Evolutionary conservation across 768 basidiomycete species (phyloP).

Genomic region (Collybiopsis luxurians): DNA sequence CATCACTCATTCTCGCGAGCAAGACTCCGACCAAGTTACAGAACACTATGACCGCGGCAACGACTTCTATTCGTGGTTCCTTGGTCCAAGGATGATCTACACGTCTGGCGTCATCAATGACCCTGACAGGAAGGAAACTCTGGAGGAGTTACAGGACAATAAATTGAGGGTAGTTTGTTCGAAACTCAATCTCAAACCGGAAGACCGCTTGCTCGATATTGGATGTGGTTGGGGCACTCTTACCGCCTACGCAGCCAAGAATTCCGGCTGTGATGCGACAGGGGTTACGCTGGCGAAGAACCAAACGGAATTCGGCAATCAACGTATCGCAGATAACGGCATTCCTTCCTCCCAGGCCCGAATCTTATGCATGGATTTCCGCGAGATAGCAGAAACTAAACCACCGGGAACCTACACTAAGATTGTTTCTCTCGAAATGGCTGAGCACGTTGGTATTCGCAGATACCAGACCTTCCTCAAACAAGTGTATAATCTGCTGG

Average conservation of each 20-base stretch:
- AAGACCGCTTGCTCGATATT: slow-evolving; percentile 80
- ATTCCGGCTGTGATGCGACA: slow-evolving; percentile 94
- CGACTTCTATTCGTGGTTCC: slow-evolving; percentile 97
- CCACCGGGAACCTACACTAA: slow-evolving; percentile 74
- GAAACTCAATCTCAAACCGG: slow-evolving; percentile 87
- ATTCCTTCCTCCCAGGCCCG: slow-evolving; percentile 72
- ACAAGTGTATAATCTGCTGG: slow-evolving; percentile 90
- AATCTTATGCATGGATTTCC: slow-evolving; percentile 91
- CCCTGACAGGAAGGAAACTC: slow-evolving; percentile 68
- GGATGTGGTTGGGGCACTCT: slow-evolving; percentile 98
- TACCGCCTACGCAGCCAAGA: slow-evolving; percentile 92
- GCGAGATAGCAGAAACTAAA: slow-evolving; percentile 76
- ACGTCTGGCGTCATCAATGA: slow-evolving; percentile 88
- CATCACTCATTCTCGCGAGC: slow-evolving; percentile 82
- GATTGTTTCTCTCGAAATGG: slow-evolving; percentile 97
- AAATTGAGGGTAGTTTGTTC: slow-evolving; percentile 94
- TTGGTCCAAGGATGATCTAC: slow-evolving; percentile 96
- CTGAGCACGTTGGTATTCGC: slow-evolving; percentile 97
- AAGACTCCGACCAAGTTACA: slow-evolving; percentile 95
- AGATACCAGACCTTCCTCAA: slow-evolving; percentile 86
- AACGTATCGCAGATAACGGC: slow-evolving; percentile 81
- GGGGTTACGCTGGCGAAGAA: slow-evolving; percentile 92
- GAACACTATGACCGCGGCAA: slow-evolving; percentile 97
- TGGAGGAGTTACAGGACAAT: slow-evolving; percentile 97
- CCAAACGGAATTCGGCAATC: slow-evolving; percentile 90